These are phyloP conservation scores for Lithohypha guttulata DNA, from an alignment of 2,329 filamentous ascomycete genomes.

Conservation along the genomic window DNA sequence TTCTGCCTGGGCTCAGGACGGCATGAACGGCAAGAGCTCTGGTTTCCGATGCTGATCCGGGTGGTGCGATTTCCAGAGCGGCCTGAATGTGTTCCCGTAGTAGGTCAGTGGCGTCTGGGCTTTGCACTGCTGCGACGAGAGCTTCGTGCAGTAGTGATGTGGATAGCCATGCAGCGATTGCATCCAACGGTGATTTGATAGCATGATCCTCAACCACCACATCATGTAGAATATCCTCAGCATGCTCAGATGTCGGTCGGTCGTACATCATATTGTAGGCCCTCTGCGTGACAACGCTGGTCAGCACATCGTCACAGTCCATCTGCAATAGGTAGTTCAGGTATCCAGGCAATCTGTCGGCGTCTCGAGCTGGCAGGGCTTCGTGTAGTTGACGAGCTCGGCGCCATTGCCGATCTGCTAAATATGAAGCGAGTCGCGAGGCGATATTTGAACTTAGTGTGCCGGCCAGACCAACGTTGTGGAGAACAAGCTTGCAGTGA, in stretches of 20 bases:
- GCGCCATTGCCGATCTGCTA: constrained; percentile 71
- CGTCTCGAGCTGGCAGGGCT: constrained; percentile 39
- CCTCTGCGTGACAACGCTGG: constrained; percentile 65
- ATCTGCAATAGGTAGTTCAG: constrained; percentile 64
- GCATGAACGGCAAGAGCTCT: constrained; percentile 50
- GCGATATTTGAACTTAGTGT: constrained; percentile 54
- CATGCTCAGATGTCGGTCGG: constrained; percentile 55
- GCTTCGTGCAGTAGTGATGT: constrained; percentile 60
- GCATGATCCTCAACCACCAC: constrained; percentile 74
- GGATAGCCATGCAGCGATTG: constrained; percentile 85
- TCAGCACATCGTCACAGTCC: constrained; percentile 73
- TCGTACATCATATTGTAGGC: constrained; percentile 89
- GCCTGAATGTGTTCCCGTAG: constrained; percentile 51
- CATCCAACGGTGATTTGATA: constrained; percentile 78
- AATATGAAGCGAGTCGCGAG: constrained; percentile 58
- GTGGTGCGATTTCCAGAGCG: constrained; percentile 63
- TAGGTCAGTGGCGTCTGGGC: constrained; percentile 31
- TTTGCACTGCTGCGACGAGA: constrained; percentile 51
- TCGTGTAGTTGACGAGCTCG: constrained; percentile 58
- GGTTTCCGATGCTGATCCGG: constrained; percentile 59
- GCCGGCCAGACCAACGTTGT: constrained; percentile 59
- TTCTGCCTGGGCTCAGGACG: constrained; percentile 44
- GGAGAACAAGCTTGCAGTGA: constrained; percentile 80
- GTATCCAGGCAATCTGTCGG: constrained; percentile 64
- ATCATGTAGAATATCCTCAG: constrained; percentile 63